Base-by-base conservation (phyloP, 2,329 filamentous ascomycete genomes). In the Beauveria australis region DNA sequence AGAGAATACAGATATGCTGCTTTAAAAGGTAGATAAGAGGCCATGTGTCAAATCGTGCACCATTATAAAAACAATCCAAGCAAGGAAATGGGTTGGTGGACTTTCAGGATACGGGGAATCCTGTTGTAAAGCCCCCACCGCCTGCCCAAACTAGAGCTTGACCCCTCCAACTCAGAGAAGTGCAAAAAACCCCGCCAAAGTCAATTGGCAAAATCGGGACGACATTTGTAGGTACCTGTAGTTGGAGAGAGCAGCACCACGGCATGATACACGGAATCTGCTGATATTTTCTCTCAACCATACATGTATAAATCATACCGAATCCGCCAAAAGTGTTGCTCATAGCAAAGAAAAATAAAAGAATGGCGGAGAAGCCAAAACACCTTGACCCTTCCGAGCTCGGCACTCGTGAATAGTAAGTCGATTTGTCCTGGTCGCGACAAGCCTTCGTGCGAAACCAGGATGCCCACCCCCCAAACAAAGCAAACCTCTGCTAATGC, bases 351-450 rank as follows among this genome's bases (percentile, higher is more conserved):
- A 33, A 33, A 33, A 33, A 14, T 5, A 14, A 18, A 33, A 49
- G 30, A 52, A 62, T 62, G 60, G 47, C 54, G 9, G 49, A 60
- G 16, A 53, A 43, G 78, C 87, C 87, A n/a, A 75, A 75, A 1
- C 84, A 89, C 67, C 86, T 96, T 28, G 83, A 89, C 65, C 90
- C 92, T 19, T 96, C 79, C 71, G 76, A 83, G 72, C 83, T 97
- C 33, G 93, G 93, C 55, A 96, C 91, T 33, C 96, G 91, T 75
- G 87, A 93, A 79, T 95, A 96, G 91, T 95, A 78, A 68, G 85
- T 80, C 46, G 28, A 57, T 53, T 48, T 28, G 22, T 52, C 55
- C 47, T 53, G 61, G 53, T 58, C 12, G 22, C 46, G 37, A 51
- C 55, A 58, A 18, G 8, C 40, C 4, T 5, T 5, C 16, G 1